A percentile compares a stretch with the other conserved stretches of the same genome.
Evolutionary conservation across 768 basidiomycete genomes (phyloP).

Genomic region (Fomitopsis pulvina): DNA sequence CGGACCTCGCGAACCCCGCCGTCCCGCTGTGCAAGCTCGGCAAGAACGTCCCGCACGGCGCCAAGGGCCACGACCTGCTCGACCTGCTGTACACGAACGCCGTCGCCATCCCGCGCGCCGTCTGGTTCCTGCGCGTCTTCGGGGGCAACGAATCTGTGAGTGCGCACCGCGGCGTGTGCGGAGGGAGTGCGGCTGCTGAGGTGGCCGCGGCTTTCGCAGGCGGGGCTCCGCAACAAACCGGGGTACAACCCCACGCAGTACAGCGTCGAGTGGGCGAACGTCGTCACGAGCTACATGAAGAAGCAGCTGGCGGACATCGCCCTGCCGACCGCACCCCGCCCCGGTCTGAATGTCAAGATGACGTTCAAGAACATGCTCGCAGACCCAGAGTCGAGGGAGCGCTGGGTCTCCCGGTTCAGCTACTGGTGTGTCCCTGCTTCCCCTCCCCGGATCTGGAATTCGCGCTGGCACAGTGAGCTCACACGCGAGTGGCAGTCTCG

Average conservation of each 20-base stretch:
- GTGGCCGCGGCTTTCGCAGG: conserved; percentile 39
- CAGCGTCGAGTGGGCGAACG: conserved; percentile 79
- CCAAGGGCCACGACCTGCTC: conserved; percentile 78
- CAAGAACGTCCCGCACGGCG: conserved; percentile 81
- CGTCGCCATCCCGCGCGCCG: conserved; percentile 73
- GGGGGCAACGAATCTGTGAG: conserved; percentile 82
- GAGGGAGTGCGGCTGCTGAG: too few species aligned
- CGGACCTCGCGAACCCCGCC: conserved; percentile 72
- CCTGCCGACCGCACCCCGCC: conserved; percentile 71
- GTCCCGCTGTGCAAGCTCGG: conserved; percentile 78
- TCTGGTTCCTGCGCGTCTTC: conserved; percentile 84
- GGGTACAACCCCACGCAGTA: conserved; percentile 79
- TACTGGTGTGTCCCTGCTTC: conserved; percentile 48
- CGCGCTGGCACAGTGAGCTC: background rate
- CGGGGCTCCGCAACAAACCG: conserved; percentile 70
- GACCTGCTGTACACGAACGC: conserved; percentile 72
- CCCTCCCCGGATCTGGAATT: background rate
- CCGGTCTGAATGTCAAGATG: conserved; percentile 74
- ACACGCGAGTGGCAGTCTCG: conserved; percentile 40
- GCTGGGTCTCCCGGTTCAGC: conserved; percentile 73
- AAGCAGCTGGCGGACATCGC: conserved; percentile 77
- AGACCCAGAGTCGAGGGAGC: conserved; percentile 61
- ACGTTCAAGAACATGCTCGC: conserved; percentile 78
- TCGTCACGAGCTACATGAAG: conserved; percentile 75
- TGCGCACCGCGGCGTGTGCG: too few species aligned